Evolutionary conservation across 2,329 filamentous ascomycete species (phyloP).

Genomic region (Curvularia verruculosa): DNA sequence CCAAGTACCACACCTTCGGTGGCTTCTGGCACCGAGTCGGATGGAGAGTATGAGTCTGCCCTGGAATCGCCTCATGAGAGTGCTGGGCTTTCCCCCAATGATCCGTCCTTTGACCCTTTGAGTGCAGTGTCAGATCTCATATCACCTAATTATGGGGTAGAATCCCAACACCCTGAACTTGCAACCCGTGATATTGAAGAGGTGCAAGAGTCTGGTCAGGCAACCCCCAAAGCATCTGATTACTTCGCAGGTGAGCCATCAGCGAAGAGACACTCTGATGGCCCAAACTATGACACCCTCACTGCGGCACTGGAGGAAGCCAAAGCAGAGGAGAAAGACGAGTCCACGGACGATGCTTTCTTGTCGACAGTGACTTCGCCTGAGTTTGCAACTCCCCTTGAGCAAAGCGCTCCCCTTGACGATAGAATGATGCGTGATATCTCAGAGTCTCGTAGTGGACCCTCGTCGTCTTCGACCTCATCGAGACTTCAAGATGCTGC

Average conservation of each 20-base stretch:
- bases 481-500: conserved; percentile 38
- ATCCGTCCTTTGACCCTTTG: conserved; percentile 31
- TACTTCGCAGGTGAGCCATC: conserved; percentile 44
- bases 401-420: conserved; percentile 23
- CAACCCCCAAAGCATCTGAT: conserved; percentile 69
- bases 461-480: conserved; percentile 29
- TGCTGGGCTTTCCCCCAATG: conserved; percentile 29
- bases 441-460: conserved; percentile 13
- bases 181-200: conserved; percentile 48
- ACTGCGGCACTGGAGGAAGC: conserved; percentile 31
- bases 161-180: conserved; percentile 32
- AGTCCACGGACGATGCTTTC: conserved; percentile 16
- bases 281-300: conserved; percentile 30
- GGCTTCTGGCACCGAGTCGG: conserved; percentile 49
- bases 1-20: conserved; percentile 52
- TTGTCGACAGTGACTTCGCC: conserved; percentile 16
- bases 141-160: conserved; percentile 22
- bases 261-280: conserved; percentile 11
- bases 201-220: conserved; percentile 66
- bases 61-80: conserved; percentile 47
- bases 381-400: conserved; percentile 5
- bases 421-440: conserved; percentile 33
- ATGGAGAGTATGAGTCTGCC: conserved; percentile 54
- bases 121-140: conserved; percentile 27
- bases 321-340: conserved; percentile 19